These are phyloP conservation scores for Talaromyces wortmannii DNA, from an alignment of 495 filamentous ascomycete genomes.

Conservation along the genomic window DNA sequence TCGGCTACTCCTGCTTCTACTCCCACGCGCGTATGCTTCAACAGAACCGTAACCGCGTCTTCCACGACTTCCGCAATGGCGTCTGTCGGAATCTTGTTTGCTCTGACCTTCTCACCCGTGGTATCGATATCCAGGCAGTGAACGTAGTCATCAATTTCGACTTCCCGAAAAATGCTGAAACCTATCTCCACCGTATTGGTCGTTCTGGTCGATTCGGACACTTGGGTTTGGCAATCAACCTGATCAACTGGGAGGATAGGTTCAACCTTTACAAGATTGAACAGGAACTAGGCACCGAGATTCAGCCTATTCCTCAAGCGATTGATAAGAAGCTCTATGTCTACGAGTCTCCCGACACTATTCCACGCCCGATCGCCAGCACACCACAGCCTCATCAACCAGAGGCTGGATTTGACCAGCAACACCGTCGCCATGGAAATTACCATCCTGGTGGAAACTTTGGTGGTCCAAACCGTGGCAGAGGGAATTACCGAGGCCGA, in stretches of 20 bases:
- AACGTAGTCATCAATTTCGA: slow-evolving; percentile 99
- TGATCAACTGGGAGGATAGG: slow-evolving; percentile 98
- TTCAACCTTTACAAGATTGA: slow-evolving; percentile 99
- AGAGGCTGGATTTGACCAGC: background rate
- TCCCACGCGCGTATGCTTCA: slow-evolving; percentile 99
- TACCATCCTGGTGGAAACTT: slow-evolving; percentile 32
- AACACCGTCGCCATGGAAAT: slow-evolving; percentile 28
- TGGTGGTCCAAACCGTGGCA: slow-evolving; percentile 23
- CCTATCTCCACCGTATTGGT: slow-evolving; percentile 97
- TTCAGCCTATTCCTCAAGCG: slow-evolving; percentile 83
- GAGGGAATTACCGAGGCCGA: slow-evolving; percentile 36
- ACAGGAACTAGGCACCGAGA: slow-evolving; percentile 94
- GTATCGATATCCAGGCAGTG: slow-evolving; percentile 99
- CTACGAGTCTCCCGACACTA: slow-evolving; percentile 91
- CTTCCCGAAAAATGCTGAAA: slow-evolving; percentile 99
- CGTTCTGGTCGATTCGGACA: slow-evolving; percentile 96
- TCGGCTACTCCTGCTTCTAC: slow-evolving; percentile 99
- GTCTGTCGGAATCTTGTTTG: slow-evolving; percentile 97
- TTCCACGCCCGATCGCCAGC: slow-evolving; percentile 70
- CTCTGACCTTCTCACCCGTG: slow-evolving; percentile 93
- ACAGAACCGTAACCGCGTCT: slow-evolving; percentile 92
- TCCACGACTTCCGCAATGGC: slow-evolving; percentile 98
- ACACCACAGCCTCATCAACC: slow-evolving; percentile 19
- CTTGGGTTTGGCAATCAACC: slow-evolving; percentile 93
- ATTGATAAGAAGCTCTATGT: slow-evolving; percentile 99